Base-by-base conservation (phyloP, 164 flowering plant genomes). In the Liriodendron chinense region DNA sequence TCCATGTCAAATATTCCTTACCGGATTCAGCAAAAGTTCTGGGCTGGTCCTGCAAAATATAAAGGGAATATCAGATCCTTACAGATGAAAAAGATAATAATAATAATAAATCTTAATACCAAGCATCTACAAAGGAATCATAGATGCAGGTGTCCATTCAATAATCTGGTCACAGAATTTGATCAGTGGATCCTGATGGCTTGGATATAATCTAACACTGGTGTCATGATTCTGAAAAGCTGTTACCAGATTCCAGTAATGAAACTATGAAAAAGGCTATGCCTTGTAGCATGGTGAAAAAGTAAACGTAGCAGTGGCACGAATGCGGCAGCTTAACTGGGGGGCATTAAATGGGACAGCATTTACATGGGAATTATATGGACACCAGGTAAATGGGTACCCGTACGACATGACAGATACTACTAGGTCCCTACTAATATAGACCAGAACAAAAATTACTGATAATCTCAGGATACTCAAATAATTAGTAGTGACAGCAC, bases 1-100 rank as follows among this genome's bases (percentile, higher is more conserved):
- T 64, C 66, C 21, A 64, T 23, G 24, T 24, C 26, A 59, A 64
- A 70, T 65, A 78, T 25, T 68, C 77, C 92, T 90, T 90, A 96
- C 98, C 69, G 97, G 94, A 84, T 96, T 96, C 65, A 96, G 85
- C 74, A 96, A 87, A 75, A 96, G 92, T 82, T 96, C 99, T n/a
- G 92, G 85, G 78, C 97, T 92, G 47, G 96, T 96, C 94, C 99
- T 94, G 94, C 77, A 88, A 80, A 81, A 78, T 23, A 2, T 18
- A 72, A 77, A 56, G 61, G 23, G 53, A 77, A 74, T 73, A 79
- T 77, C 21, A 77, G 65, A 77, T 53, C 64, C n/a, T 57, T 62
- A 20, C 16, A 65, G 62, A 68, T 50, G 43, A 28, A 53, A 53
- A 53, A 53, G 13, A 53, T 53, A 12, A 53, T 53, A 53, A 49